phyloP scores from a whole-genome alignment of 257 asterid species.

The Paulownia fortunei region DNA sequence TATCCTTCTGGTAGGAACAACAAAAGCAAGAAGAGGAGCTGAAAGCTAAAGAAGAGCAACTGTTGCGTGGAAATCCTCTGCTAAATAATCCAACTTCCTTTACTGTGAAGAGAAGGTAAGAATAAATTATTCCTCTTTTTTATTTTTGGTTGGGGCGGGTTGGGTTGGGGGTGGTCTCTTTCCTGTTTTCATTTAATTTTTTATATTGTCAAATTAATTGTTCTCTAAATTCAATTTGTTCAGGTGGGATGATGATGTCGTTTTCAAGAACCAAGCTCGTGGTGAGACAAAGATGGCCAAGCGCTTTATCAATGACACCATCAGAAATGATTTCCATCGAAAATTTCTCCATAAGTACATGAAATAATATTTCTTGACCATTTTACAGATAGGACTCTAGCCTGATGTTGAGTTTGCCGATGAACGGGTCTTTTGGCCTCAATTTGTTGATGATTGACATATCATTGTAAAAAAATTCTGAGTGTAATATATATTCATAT shows the following conservation, averaged over 20 bases:
- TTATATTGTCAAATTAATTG: background rate
- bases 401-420: background rate
- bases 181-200: background rate
- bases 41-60: constrained; percentile 83
- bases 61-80: constrained; percentile 86
- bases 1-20: constrained; percentile 57
- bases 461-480: background rate
- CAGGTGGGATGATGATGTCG: constrained; percentile 99
- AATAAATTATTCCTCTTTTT: background rate
- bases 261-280: constrained; percentile 95
- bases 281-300: constrained; percentile 76
- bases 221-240: background rate
- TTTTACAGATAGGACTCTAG: background rate
- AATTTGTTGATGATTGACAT: constrained; percentile 16
- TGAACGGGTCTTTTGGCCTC: constrained; percentile 7
- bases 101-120: constrained; percentile 85
- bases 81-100: constrained; percentile 73
- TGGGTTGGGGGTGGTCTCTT: background rate
- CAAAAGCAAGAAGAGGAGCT: constrained; percentile 77
- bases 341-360: constrained; percentile 82
- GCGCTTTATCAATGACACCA: constrained; percentile 93
- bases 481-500: constrained; percentile 16
- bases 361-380: constrained; percentile 40
- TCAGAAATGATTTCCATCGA: constrained; percentile 83
- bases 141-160: background rate